Conservation (phyloP, 768 basidiomycete genomes). For the Russula olivacea region DNA sequence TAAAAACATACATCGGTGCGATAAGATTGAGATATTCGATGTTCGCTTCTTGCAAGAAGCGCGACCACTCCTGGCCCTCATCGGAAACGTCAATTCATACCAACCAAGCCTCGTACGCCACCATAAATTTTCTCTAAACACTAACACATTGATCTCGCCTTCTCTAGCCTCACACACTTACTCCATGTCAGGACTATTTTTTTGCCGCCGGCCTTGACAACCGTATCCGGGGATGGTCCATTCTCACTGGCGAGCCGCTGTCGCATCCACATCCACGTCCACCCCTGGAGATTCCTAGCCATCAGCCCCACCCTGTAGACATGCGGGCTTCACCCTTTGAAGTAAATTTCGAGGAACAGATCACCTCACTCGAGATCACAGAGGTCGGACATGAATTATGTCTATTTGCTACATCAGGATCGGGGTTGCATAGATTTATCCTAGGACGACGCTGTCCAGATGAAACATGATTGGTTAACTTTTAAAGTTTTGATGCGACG, state of each 20-base stretch:
- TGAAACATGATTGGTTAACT: background rate
- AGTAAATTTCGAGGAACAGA: conserved; percentile 9
- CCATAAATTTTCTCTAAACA: background rate
- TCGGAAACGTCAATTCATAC: conserved; percentile 55
- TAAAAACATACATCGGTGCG: background rate
- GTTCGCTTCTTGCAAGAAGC: conserved; percentile 46
- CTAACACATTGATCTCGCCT: background rate
- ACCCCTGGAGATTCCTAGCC: background rate
- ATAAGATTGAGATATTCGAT: conserved; percentile 60
- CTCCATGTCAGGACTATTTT: conserved; percentile 50
- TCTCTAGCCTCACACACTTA: conserved; percentile 53
- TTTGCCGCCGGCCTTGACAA: conserved; percentile 67
- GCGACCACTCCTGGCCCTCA: conserved; percentile 43
- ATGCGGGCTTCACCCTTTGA: conserved; percentile 6
- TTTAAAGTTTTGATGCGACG: background rate
- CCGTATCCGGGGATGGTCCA: conserved; percentile 62
- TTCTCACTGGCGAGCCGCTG: conserved; percentile 47
- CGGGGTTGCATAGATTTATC: conserved; percentile 17
- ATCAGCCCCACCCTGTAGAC: background rate
- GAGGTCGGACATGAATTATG: conserved; percentile 16
- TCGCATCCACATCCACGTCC: conserved; percentile 25
- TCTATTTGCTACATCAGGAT: conserved; percentile 23
- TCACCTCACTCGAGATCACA: conserved; percentile 21
- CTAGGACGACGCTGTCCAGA: conserved; percentile 10
- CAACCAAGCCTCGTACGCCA: conserved; percentile 46